Conservation (phyloP, 179 eudicot genomes). For the Corrigiola litoralis region DNA sequence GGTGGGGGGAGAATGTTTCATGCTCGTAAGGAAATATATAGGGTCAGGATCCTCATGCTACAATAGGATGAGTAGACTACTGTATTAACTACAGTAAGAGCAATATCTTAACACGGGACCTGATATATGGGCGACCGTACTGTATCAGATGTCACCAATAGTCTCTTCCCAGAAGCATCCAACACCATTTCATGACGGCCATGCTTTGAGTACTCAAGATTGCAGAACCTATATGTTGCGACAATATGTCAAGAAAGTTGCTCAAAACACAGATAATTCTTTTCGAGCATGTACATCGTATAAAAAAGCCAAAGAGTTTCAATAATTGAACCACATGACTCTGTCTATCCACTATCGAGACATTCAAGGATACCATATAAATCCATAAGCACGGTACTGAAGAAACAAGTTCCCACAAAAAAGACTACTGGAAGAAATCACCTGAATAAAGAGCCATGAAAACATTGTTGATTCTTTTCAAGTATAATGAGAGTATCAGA, state of each 20-base stretch:
- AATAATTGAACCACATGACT: background rate
- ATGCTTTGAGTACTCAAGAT: slow-evolving; percentile 26
- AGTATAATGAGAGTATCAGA: too few species aligned
- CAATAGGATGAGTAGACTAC: background rate
- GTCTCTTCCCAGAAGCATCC: slow-evolving; percentile 81
- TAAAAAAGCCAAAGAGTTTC: background rate
- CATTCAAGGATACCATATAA: too few species aligned
- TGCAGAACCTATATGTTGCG: slow-evolving; percentile 50
- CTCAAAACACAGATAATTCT: background rate
- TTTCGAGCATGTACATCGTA: background rate
- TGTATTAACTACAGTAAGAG: background rate
- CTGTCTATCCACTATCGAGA: too few species aligned
- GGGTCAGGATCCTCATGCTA: too few species aligned
- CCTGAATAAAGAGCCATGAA: too few species aligned
- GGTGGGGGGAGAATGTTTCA: background rate
- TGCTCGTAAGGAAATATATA: too few species aligned
- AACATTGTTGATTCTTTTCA: too few species aligned
- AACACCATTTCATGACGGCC: slow-evolving; percentile 82
- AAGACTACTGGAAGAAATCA: too few species aligned
- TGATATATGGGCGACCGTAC: slow-evolving; percentile 90
- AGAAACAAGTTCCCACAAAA: too few species aligned
- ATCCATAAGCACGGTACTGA: too few species aligned
- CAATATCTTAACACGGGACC: slow-evolving; percentile 29
- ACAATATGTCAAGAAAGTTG: slow-evolving; percentile 12
- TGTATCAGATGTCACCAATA: slow-evolving; percentile 81